A percentile compares a stretch with the other conserved stretches of the same genome.
Conservation (phyloP, 2,329 filamentous ascomycete genomes). For the Colletotrichum liriopes region DNA sequence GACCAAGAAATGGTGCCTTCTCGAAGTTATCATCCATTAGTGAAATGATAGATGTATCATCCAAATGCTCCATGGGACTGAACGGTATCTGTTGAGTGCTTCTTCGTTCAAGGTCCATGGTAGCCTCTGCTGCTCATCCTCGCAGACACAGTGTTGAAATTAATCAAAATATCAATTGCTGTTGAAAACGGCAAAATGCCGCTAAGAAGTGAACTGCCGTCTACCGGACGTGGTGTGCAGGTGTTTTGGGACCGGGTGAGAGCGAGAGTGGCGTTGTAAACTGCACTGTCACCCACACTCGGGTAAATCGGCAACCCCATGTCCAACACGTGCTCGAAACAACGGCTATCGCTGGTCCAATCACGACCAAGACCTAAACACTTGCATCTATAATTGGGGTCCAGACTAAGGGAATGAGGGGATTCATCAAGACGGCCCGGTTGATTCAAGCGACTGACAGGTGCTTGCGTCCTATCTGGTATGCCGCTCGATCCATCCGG, state of each 20-base stretch:
- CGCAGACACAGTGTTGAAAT: neutral
- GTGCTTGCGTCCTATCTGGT: too few relatives aligned
- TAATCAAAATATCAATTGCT: neutral
- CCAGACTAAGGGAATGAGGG: neutral
- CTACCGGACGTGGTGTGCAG: neutral
- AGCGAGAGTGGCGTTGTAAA: neutral
- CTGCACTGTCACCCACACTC: neutral
- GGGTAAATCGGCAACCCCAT: neutral
- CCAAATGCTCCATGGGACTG: neutral
- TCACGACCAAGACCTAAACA: neutral
- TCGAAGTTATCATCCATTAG: conserved; percentile 14
- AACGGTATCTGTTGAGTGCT: conserved; percentile 3
- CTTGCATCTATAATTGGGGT: neutral
- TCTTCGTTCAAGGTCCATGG: conserved; percentile 31
- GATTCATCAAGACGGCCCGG: neutral
- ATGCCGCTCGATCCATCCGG: neutral
- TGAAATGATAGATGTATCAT: neutral
- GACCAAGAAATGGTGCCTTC: conserved; percentile 32
- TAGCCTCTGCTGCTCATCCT: neutral
- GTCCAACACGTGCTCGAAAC: neutral
- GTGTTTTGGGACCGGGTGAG: neutral
- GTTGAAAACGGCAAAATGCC: neutral
- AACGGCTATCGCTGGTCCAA: neutral
- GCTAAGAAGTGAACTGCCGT: neutral
- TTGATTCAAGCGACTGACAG: too few relatives aligned